Conservation (phyloP, 495 filamentous ascomycete genomes). For the Thozetella sp. region DNA sequence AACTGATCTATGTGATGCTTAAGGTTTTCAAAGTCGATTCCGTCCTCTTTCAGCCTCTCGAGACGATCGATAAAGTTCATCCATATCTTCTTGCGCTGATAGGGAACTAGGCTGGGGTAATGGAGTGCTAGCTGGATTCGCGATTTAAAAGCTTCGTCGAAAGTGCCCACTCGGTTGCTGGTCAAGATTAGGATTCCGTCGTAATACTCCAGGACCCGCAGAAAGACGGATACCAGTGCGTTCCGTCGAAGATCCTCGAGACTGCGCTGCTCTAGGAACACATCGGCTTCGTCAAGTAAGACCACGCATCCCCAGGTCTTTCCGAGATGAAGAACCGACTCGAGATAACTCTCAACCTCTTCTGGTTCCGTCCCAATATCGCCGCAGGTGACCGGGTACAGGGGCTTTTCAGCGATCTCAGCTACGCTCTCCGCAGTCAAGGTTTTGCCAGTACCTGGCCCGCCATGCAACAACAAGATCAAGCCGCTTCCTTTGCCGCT, state of each 20-base stretch:
- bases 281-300: no score
- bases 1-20: constrained; percentile 8
- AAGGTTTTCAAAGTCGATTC: constrained; percentile 13
- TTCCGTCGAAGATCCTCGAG: constrained; percentile 45
- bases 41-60: background rate
- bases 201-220: constrained; percentile 54
- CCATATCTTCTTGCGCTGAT: constrained; percentile 35
- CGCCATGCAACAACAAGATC: constrained; percentile 50
- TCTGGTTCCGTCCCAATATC: constrained; percentile 51
- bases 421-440: constrained; percentile 52
- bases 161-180: constrained; percentile 36
- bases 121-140: constrained; percentile 41
- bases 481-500: constrained; percentile 52
- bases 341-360: constrained; percentile 46
- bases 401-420: constrained; percentile 46
- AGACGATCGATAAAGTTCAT: constrained; percentile 21
- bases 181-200: constrained; percentile 44
- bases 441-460: constrained; percentile 55
- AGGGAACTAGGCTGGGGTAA: constrained; percentile 29
- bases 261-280: constrained; percentile 41
- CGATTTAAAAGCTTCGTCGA: constrained; percentile 47
- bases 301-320: constrained; percentile 41
- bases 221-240: constrained; percentile 50
- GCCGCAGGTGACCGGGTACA: constrained; percentile 52
- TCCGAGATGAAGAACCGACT: constrained; percentile 45